Evolutionary conservation across 2,329 filamentous ascomycete genomes (phyloP).

Genomic region (Akanthomyces dipterigenus): DNA sequence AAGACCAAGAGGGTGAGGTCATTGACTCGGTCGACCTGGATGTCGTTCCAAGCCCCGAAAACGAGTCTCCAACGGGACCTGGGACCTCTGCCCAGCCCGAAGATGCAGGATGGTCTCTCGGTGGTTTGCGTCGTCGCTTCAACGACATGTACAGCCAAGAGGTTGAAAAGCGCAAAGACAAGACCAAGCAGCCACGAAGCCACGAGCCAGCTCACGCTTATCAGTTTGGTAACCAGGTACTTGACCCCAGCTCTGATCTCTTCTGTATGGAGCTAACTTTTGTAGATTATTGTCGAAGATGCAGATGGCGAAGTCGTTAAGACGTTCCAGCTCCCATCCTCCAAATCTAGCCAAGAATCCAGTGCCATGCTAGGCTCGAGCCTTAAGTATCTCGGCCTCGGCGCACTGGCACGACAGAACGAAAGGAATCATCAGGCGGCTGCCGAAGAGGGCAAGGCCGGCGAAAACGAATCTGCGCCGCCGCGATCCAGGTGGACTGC

Average conservation of each 20-base stretch:
- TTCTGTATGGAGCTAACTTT: conserved; percentile 21
- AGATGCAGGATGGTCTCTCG: conserved; percentile 26
- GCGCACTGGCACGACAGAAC: conserved; percentile 34
- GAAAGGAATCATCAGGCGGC: conserved; percentile 28
- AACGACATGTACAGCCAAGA: conserved; percentile 52
- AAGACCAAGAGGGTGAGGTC: conserved; percentile 84
- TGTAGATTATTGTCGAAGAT: conserved; percentile 76
- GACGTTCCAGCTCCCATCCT: conserved; percentile 65
- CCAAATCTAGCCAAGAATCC: conserved; percentile 39
- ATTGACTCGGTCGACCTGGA: conserved; percentile 45
- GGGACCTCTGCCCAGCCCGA: neutral
- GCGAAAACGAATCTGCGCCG: conserved; percentile 20
- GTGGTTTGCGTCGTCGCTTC: conserved; percentile 42
- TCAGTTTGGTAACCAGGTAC: conserved; percentile 73
- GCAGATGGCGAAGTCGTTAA: conserved; percentile 82
- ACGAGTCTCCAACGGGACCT: conserved; percentile 7
- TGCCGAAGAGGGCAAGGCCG: conserved; percentile 25
- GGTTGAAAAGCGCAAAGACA: conserved; percentile 53
- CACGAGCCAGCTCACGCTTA: conserved; percentile 75
- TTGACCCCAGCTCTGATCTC: conserved; percentile 18
- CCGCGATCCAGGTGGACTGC: neutral
- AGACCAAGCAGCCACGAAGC: conserved; percentile 47
- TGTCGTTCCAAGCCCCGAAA: conserved; percentile 11
- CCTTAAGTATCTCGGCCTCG: conserved; percentile 49
- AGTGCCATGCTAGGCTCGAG: conserved; percentile 35